Evolutionary conservation across 331 rosid genomes (phyloP).

Genomic region (Malus hybrid): DNA sequence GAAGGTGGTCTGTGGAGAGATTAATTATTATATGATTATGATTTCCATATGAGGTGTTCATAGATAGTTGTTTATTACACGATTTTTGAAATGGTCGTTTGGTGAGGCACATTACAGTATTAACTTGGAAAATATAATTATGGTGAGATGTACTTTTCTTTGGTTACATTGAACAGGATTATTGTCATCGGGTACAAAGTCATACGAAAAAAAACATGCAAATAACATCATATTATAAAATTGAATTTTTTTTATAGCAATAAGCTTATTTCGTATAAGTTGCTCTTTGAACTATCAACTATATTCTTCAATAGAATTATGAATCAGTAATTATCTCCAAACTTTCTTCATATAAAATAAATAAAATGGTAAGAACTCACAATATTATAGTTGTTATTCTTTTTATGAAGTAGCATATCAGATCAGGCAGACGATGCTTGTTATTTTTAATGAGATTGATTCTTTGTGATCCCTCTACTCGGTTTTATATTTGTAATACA

Average conservation of each 20-base stretch:
- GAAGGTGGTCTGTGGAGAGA: neutral
- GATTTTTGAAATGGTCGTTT: conserved; percentile 4
- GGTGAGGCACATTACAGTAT: conserved; percentile 6
- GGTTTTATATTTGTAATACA: too few relatives aligned
- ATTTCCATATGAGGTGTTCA: neutral
- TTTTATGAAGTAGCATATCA: too few relatives aligned
- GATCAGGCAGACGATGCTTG: too few relatives aligned
- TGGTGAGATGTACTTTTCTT: neutral
- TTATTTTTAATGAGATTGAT: too few relatives aligned
- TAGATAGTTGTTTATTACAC: neutral
- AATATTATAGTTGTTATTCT: too few relatives aligned
- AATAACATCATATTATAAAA: too few relatives aligned
- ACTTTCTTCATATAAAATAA: neutral
- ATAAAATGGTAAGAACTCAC: neutral
- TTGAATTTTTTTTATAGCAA: too few relatives aligned
- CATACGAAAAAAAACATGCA: too few relatives aligned
- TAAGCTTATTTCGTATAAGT: too few relatives aligned
- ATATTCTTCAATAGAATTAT: neutral
- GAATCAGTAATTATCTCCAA: neutral
- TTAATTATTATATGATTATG: neutral
- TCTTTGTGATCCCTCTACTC: too few relatives aligned
- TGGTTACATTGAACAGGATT: neutral
- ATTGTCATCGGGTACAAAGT: too few relatives aligned
- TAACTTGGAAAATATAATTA: neutral
- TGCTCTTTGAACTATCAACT: too few relatives aligned